Percentiles rank a stretch among this genome's conserved stretches.
Evolutionary conservation across 805 yeast species (phyloP).

Genomic region (Candida glaebosa): DNA sequence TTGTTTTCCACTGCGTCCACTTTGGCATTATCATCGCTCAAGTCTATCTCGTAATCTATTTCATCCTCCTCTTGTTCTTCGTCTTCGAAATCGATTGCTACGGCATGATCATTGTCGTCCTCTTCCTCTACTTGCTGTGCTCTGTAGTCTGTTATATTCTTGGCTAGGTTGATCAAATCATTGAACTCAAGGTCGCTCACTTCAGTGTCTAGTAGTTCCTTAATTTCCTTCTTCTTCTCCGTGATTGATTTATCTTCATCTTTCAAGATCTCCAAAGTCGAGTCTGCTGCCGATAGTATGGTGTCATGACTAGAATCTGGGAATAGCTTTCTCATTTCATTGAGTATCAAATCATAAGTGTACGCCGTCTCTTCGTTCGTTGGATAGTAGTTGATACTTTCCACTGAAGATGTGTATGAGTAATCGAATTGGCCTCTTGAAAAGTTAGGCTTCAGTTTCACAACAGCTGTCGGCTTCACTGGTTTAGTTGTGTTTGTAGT

Average conservation of each 20-base stretch:
- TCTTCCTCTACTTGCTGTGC: slow-evolving; percentile 15
- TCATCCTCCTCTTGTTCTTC: slow-evolving; percentile 24
- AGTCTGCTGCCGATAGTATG: slow-evolving; percentile 68
- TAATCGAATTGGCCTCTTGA: slow-evolving; percentile 6
- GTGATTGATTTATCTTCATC: slow-evolving; percentile 40
- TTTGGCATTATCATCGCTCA: slow-evolving; percentile 11
- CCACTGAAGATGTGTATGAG: slow-evolving; percentile 22
- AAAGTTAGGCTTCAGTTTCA: slow-evolving; percentile 7
- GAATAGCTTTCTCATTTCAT: slow-evolving; percentile 53
- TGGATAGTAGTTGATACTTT: slow-evolving; percentile 61
- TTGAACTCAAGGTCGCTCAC: slow-evolving; percentile 45
- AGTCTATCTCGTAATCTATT: slow-evolving; percentile 19
- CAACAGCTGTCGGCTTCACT: slow-evolving; percentile 14
- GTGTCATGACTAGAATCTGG: slow-evolving; percentile 79
- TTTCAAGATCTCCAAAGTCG: slow-evolving; percentile 53
- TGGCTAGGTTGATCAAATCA: slow-evolving; percentile 41
- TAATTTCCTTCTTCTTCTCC: slow-evolving; percentile 47
- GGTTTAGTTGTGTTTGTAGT: neutral
- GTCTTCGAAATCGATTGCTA: slow-evolving; percentile 35
- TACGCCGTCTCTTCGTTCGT: slow-evolving; percentile 48
- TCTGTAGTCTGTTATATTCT: slow-evolving; percentile 49
- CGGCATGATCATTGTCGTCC: slow-evolving; percentile 39
- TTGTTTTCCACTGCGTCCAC: no score
- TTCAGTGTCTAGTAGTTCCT: slow-evolving; percentile 40
- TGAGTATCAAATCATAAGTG: slow-evolving; percentile 53